Evolutionary conservation across 306 rosid species (phyloP).

Genomic region (Acacia confusa): DNA sequence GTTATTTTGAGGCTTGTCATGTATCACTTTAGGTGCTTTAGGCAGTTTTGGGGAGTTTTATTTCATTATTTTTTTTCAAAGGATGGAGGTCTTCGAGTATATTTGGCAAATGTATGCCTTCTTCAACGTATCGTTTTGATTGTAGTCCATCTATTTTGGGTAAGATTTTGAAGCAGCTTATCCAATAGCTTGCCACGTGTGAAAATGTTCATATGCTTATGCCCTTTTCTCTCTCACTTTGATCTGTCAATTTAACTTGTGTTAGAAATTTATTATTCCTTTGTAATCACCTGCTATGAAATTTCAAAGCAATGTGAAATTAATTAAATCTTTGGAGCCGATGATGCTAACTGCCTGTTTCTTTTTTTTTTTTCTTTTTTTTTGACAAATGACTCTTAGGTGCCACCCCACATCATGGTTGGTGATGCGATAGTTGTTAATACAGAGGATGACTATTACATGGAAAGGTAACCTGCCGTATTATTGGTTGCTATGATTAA

Average conservation of each 20-base stretch:
- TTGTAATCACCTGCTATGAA: slow-evolving; percentile 8
- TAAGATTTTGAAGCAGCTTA: not conserved
- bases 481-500: slow-evolving; percentile 20
- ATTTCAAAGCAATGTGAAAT: slow-evolving; percentile 17
- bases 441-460: slow-evolving; percentile 71
- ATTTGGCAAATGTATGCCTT: not conserved
- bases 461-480: slow-evolving; percentile 66
- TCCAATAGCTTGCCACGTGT: not conserved
- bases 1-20: not conserved
- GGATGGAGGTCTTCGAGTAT: not conserved
- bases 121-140: not conserved
- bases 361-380: not conserved
- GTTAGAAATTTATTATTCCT: slow-evolving; percentile 17
- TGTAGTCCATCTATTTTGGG: not conserved
- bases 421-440: slow-evolving; percentile 80
- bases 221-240: not conserved
- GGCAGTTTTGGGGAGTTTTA: not conserved
- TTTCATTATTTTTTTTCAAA: not conserved
- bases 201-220: not conserved
- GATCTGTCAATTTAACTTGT: not conserved
- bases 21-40: not conserved
- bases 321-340: slow-evolving; percentile 13
- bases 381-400: slow-evolving; percentile 46
- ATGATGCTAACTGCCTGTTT: slow-evolving; percentile 19
- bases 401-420: slow-evolving; percentile 65